Base-by-base conservation (phyloP, 2,329 filamentous ascomycete genomes). In the Talaromyces marneffei region DNA sequence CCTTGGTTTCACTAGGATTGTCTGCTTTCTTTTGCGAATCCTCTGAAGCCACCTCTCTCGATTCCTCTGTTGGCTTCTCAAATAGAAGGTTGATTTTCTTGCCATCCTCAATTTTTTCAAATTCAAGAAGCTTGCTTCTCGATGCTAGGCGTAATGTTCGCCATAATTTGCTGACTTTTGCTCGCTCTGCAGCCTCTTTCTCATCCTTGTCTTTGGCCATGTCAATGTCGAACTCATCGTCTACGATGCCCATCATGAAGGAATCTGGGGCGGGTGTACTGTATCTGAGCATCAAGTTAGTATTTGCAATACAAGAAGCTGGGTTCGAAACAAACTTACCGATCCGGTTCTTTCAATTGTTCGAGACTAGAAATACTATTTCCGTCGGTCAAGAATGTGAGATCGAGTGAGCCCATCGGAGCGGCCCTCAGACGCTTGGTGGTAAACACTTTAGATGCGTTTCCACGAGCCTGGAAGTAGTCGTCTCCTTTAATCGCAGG, bases 131-230 rank as follows among this genome's bases (percentile, higher is more conserved):
- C 68, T 88, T 89, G 61, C 82, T 86, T 65, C 85, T 86, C 60
- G 89, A 87, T 9, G 91, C 89, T 65, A 96, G 84, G 57, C 94
- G 86, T 65, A 99, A 79, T 4, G 91, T 90, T 67, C 92, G 85
- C 94, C 94, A 99, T 61, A 87, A 89, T 74, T 95, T 93, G 78
- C 91, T 96, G 20, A 88, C 86, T 73, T 95, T 96, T 60, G 87
- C 83, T 65, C 90, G 89, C 76, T 74, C 84, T 77, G 78, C 82
- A 67, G 75, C 74, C 54, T 82, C 79, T 70, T 81, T 85, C 65
- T 87, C 85, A 61, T 84, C 82, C 42, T 86, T 82, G 42, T 78
- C 85, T 60, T 83, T 83, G 9, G 90, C 88, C 82, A 93, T 91
- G 20, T 92, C 90, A 58, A 96, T 85, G 72, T 97, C 91, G 68